A percentile compares a stretch with the other conserved stretches of the same genome.
phyloP scores from a whole-genome alignment of 257 asterid species.

The Gardenia jasminoides region DNA sequence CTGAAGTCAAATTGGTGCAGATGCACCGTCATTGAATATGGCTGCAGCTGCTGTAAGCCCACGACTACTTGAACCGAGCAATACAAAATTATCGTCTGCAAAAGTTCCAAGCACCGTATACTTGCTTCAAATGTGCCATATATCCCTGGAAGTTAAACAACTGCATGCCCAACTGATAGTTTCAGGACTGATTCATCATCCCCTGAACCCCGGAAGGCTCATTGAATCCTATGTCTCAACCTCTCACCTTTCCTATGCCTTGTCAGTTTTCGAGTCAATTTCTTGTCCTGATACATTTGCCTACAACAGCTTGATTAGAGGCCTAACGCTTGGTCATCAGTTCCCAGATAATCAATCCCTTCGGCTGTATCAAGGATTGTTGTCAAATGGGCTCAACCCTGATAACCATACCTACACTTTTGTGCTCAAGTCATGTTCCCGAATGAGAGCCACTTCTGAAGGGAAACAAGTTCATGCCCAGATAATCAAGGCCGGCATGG shows the following conservation, averaged over 20 bases:
- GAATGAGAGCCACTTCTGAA: slow-evolving; percentile 17
- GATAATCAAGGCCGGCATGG: slow-evolving; percentile 23
- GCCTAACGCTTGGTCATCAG: slow-evolving; percentile 20
- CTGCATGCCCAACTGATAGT: slow-evolving; percentile 30
- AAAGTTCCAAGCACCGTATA: background rate
- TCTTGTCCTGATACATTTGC: slow-evolving; percentile 26
- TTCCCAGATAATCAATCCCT: slow-evolving; percentile 2
- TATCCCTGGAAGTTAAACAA: slow-evolving; percentile 21
- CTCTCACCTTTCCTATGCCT: slow-evolving; percentile 15
- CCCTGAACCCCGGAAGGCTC: slow-evolving; percentile 22
- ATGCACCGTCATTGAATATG: slow-evolving; percentile 12
- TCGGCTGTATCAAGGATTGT: slow-evolving; percentile 17
- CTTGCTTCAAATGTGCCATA: slow-evolving; percentile 26
- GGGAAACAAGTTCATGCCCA: slow-evolving; percentile 31
- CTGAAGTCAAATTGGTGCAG: background rate
- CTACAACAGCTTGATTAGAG: slow-evolving; percentile 32
- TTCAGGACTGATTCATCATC: slow-evolving; percentile 24
- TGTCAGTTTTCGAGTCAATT: slow-evolving; percentile 19
- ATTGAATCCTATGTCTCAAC: slow-evolving; percentile 26
- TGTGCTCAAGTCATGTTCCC: slow-evolving; percentile 36
- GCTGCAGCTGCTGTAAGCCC: slow-evolving; percentile 15
- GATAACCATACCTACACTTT: slow-evolving; percentile 32
- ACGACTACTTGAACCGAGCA: background rate
- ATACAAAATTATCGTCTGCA: slow-evolving; percentile 2
- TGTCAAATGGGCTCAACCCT: slow-evolving; percentile 15